Percentiles rank a stretch among this genome's conserved stretches.
phyloP scores from a whole-genome alignment of 2,329 filamentous ascomycete genomes.

The Neurospora sp. region DNA sequence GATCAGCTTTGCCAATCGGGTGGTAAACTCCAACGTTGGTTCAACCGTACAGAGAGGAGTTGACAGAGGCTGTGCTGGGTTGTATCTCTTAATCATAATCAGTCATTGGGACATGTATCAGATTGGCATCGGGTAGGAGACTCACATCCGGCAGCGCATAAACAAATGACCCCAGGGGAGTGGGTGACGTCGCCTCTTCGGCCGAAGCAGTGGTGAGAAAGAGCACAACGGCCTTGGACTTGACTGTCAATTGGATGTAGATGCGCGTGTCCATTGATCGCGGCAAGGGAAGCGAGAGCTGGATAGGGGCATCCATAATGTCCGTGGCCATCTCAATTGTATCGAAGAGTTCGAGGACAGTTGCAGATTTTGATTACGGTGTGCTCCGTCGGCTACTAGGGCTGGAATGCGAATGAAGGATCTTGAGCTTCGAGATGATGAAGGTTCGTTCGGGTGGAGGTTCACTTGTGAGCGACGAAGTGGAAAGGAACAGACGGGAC shows the following conservation, averaged over 20 bases:
- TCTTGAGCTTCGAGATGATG: neutral
- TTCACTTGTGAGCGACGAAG: neutral
- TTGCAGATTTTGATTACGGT: neutral
- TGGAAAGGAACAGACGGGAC: neutral
- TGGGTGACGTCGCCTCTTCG: slow-evolving; percentile 39
- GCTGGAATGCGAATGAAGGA: neutral
- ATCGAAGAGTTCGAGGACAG: neutral
- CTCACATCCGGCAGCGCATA: slow-evolving; percentile 85
- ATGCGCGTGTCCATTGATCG: slow-evolving; percentile 51
- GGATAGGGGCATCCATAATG: slow-evolving; percentile 19
- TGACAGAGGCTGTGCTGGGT: slow-evolving; percentile 54
- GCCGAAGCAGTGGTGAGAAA: slow-evolving; percentile 50
- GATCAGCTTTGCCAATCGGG: slow-evolving; percentile 72
- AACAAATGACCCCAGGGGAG: slow-evolving; percentile 77
- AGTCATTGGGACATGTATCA: neutral
- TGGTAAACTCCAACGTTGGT: slow-evolving; percentile 76
- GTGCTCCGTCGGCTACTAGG: neutral
- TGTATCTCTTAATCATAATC: slow-evolving; percentile 33
- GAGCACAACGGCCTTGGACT: slow-evolving; percentile 48
- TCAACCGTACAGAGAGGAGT: slow-evolving; percentile 72
- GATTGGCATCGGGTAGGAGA: slow-evolving; percentile 6
- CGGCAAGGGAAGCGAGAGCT: slow-evolving; percentile 53
- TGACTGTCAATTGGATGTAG: slow-evolving; percentile 49
- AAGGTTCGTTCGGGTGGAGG: neutral
- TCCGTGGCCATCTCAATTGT: neutral